Base-by-base conservation (phyloP, 441 rosid species). In the Raphanus hybrid region DNA sequence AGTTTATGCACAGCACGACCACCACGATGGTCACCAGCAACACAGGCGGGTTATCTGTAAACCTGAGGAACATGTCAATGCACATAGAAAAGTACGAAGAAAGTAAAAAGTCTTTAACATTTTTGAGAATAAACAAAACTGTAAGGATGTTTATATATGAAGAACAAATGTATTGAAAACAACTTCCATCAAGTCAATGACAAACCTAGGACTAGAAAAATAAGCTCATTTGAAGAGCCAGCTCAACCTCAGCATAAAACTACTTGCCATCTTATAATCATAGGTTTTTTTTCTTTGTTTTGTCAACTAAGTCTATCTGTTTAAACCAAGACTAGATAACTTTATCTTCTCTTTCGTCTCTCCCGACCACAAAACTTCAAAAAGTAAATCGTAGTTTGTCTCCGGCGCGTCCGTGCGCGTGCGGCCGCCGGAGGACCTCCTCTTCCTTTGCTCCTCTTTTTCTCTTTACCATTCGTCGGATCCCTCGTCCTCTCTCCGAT, bases 121-220 rank as follows among this genome's bases (percentile, higher is more conserved):
- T 29, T 32, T 35, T 50, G 20, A 63, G 20, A 60, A 60, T 5
- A 43, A 27, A 59, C 37, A 0, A 39, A 41, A 26, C 12, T 29
- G 41, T 29, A n/a, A 18, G 64, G 37, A 60, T 12, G 16, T 11
- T 16, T 55, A 55, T 10, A 18, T 10, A 1, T 26, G 35, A 59
- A 59, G 63, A 59, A 59, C 0, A 35, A 37, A 37, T 64, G 4
- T 3, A 20, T 32, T 32, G 54, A 64, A 48, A 48, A 62, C n/a
- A 29, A 18, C 10, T 11, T 64, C 8, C 58, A 32, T 4, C 66
- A 77, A 69, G 63, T 84, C 74, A 80, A 82, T 1, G 54, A 52
- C 6, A 80, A 62, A 41, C 61, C 71, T 29, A 61, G 37, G 15
- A 75, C 75, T 8, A 50, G 41, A 27, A 70, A 82, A 65, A 63